phyloP scores from a whole-genome alignment of 2,329 filamentous ascomycete genomes.

The Pestalotiopsis sp. region DNA sequence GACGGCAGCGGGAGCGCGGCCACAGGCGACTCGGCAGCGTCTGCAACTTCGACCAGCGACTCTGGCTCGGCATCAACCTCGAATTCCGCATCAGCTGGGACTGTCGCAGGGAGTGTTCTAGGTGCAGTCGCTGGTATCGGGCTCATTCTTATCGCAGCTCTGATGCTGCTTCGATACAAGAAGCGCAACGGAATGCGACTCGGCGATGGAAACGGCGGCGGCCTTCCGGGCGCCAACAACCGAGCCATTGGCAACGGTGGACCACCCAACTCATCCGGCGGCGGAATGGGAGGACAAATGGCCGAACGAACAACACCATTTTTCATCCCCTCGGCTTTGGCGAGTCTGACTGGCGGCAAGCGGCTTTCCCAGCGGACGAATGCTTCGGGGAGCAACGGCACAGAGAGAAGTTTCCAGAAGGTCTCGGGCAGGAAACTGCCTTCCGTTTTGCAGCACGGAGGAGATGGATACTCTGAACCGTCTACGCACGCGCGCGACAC shows the following conservation, averaged over 20 bases:
- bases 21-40: constrained; percentile 23
- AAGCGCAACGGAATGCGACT: constrained; percentile 47
- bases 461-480: constrained; percentile 63
- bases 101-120: constrained; percentile 58
- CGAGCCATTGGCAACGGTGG: constrained; percentile 28
- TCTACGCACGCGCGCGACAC: constrained; percentile 34
- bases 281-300: constrained; percentile 38
- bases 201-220: constrained; percentile 35
- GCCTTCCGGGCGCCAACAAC: constrained; percentile 27
- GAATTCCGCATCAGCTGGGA: constrained; percentile 29
- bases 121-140: constrained; percentile 62
- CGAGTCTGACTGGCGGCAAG: constrained; percentile 43
- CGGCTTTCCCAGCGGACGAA: constrained; percentile 32
- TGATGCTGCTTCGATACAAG: constrained; percentile 59
- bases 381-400: constrained; percentile 33
- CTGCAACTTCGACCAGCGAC: constrained; percentile 24
- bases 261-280: constrained; percentile 17
- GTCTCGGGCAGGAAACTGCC: constrained; percentile 67
- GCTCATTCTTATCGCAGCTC: constrained; percentile 54
- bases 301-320: constrained; percentile 46
- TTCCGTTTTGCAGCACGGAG: constrained; percentile 63
- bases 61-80: constrained; percentile 20
- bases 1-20: constrained; percentile 16
- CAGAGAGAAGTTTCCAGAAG: constrained; percentile 64
- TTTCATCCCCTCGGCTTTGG: constrained; percentile 52